Evolutionary conservation across 2,329 filamentous ascomycete species (phyloP).

Genomic region (Diaporthe ilicicola): DNA sequence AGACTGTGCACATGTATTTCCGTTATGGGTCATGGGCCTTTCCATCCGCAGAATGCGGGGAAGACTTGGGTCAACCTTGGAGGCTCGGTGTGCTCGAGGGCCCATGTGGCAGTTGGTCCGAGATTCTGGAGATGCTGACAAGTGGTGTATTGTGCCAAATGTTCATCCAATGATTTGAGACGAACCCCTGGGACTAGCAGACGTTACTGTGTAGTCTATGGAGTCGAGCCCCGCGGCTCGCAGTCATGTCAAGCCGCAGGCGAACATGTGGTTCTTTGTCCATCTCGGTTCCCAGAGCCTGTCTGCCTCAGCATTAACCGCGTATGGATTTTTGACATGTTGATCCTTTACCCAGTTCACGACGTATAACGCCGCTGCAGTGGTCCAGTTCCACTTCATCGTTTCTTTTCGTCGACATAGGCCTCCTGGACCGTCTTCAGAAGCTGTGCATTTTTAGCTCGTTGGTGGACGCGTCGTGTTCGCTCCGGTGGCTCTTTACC

Average conservation of each 20-base stretch:
- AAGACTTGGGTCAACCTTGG: conserved; percentile 17
- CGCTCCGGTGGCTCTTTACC: neutral
- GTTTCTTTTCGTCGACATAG: neutral
- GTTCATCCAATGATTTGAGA: conserved; percentile 10
- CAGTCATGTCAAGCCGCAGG: conserved; percentile 3
- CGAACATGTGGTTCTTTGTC: neutral
- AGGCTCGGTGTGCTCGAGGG: neutral
- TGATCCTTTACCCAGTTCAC: too few relatives aligned
- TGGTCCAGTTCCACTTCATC: neutral
- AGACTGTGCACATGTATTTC: neutral
- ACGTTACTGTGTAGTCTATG: too few relatives aligned
- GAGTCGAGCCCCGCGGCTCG: neutral
- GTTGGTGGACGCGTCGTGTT: neutral
- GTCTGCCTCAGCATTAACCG: neutral
- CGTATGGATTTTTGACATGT: neutral
- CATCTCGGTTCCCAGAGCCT: neutral
- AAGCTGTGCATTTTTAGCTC: neutral
- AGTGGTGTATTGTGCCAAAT: neutral
- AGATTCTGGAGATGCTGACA: neutral
- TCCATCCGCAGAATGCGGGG: conserved; percentile 18
- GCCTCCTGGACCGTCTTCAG: neutral
- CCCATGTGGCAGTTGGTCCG: conserved; percentile 7
- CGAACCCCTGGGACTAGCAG: conserved; percentile 18
- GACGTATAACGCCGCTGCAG: neutral
- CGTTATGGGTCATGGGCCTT: conserved; percentile 17